Conservation (phyloP, 2,329 filamentous ascomycete genomes). For the Fusarium gaditjirri region DNA sequence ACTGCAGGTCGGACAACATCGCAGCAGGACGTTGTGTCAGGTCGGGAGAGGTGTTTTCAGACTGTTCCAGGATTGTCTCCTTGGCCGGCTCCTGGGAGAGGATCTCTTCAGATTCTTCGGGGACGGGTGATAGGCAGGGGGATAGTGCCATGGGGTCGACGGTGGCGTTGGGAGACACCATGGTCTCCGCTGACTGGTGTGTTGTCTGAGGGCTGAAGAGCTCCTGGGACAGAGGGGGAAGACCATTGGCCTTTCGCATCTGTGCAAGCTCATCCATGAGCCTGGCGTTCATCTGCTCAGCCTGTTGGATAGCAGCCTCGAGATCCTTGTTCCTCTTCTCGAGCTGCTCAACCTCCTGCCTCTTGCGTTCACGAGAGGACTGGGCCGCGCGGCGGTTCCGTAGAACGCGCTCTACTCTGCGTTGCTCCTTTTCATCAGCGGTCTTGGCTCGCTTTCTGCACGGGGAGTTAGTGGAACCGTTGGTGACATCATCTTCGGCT, state of each 20-base stretch:
- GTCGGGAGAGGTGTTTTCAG: constrained; percentile 72
- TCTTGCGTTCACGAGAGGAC: constrained; percentile 94
- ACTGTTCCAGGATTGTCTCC: constrained; percentile 42
- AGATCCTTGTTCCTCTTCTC: constrained; percentile 79
- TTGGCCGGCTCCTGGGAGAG: constrained; percentile 44
- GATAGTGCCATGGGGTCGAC: constrained; percentile 72
- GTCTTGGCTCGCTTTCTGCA: constrained; percentile 95
- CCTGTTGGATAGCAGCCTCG: constrained; percentile 69
- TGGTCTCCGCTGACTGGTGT: constrained; percentile 54
- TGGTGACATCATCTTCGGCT: neutral
- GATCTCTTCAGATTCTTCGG: constrained; percentile 53
- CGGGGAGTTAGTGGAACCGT: constrained; percentile 41
- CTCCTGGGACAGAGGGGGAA: constrained; percentile 67
- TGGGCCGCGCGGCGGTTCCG: constrained; percentile 96
- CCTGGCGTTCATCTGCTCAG: constrained; percentile 63
- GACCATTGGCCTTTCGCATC: constrained; percentile 57
- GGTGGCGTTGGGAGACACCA: constrained; percentile 57
- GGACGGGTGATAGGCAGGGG: constrained; percentile 63
- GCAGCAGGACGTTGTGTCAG: constrained; percentile 99
- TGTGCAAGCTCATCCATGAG: constrained; percentile 62
- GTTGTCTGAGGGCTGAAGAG: constrained; percentile 64
- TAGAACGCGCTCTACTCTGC: constrained; percentile 95
- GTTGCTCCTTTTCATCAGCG: constrained; percentile 98
- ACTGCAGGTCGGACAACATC: constrained; percentile 99
- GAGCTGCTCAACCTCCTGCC: constrained; percentile 86